Base-by-base conservation (phyloP, 1,284 basidiomycete species). In the Phenoliferia sp. region DNA sequence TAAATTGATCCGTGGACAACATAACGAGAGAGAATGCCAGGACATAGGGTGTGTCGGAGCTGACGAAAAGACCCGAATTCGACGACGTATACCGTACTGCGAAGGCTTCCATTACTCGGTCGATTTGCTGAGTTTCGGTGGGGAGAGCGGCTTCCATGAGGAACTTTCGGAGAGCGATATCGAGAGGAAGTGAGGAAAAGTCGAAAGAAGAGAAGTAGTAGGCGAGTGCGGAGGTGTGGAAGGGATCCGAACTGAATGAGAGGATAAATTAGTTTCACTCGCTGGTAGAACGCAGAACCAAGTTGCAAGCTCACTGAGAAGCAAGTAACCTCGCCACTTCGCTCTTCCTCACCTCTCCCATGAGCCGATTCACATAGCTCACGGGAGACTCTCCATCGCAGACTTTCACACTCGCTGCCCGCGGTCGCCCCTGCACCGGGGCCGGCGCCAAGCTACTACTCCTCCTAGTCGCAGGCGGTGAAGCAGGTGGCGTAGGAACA, bases 21-120 rank as follows among this genome's bases (percentile, higher is more conserved):
- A 99, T 98, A 78, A 99, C 96, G 76, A 99, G 83, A 74, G 95
- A 97, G 80, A 99, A 99, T 17, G 95, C 92, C 54, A 99, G 83
- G 58, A 99, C 90, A 80, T 99, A 99, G 6, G 94, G 90, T 22
- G 68, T 59, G 34, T 72, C 68, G 62, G 67, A 72, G 3, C 68
- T 69, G 2, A 69, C 82, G 77, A 95, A 97, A 48, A 97, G 80
- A 61, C 84, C 86, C 62, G 89, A 87, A 78, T 99, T 96, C 80
- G 92, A 94, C 65, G 85, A 82, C 67, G 86, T 81, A 80, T 98
- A 99, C 65, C 90, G 85, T 62, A 83, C 83, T 9, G 95, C 90
- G 79, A 99, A 99, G 0, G 91, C 91, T 80, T 98, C 94, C 77
- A 99, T 92, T 61, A 98, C 91, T 62, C 95, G 86, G 79, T 99